Percentiles rank a stretch among this genome's conserved stretches.
These are phyloP conservation scores for Hydrangea macrophylla DNA, from an alignment of 148 eudicot genomes.

Conservation along the genomic window DNA sequence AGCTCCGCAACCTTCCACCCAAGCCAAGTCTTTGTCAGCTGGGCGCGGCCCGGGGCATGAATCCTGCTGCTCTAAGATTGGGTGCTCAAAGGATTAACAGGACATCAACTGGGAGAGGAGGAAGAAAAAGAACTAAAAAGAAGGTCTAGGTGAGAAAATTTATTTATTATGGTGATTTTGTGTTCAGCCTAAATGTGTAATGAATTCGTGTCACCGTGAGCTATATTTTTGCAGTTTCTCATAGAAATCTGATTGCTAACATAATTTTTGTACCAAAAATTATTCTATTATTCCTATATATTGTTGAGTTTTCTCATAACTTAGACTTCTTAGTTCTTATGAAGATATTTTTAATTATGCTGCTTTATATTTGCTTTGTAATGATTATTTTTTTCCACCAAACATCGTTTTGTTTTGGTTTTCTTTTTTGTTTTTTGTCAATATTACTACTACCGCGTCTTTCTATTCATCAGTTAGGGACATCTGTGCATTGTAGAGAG, in stretches of 20 bases:
- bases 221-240: neutral
- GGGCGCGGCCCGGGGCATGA: slow-evolving; percentile 74
- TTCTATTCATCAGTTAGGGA: no score
- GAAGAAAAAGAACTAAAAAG: neutral
- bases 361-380: no score
- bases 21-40: slow-evolving; percentile 68
- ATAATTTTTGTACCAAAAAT: neutral
- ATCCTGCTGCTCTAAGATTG: slow-evolving; percentile 64
- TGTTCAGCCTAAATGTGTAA: neutral
- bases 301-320: neutral
- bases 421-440: neutral
- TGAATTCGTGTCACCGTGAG: neutral
- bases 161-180: neutral
- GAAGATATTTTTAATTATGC: no score
- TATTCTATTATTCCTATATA: no score
- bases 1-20: slow-evolving; percentile 78
- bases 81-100: slow-evolving; percentile 94
- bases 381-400: neutral
- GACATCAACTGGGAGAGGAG: slow-evolving; percentile 30
- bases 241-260: no score
- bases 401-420: neutral
- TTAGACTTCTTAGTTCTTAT: neutral
- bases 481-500: no score
- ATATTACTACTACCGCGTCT: neutral
- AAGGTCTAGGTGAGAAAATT: neutral